These are phyloP conservation scores for Blastocystis sp. DNA, from an alignment of 352 stramenopile genomes.

Conservation along the genomic window DNA sequence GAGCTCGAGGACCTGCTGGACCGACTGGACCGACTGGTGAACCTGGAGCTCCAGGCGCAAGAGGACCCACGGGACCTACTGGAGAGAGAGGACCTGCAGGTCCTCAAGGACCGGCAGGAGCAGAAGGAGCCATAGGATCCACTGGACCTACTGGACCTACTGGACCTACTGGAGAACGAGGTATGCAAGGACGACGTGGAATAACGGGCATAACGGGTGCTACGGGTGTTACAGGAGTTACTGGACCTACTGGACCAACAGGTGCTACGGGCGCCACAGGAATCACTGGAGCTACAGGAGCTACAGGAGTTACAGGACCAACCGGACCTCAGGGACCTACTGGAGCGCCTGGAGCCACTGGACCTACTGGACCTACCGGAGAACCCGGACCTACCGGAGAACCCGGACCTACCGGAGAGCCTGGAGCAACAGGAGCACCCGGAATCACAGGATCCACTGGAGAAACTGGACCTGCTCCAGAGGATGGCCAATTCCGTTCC, in stretches of 20 bases:
- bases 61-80: background rate
- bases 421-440: background rate
- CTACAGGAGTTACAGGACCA: background rate
- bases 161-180: background rate
- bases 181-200: background rate
- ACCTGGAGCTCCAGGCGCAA: background rate
- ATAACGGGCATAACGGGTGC: background rate
- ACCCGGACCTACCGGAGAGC: background rate
- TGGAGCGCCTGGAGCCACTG: background rate
- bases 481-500: background rate
- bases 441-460: slow-evolving; percentile 21
- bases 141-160: background rate
- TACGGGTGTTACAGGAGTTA: background rate
- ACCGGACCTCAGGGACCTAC: background rate
- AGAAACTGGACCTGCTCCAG: background rate
- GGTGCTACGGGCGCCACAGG: background rate
- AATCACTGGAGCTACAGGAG: background rate
- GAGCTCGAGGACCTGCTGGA: background rate
- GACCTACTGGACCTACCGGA: background rate
- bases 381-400: background rate
- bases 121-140: background rate
- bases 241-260: slow-evolving; percentile 14
- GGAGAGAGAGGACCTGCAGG: background rate
- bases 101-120: slow-evolving; percentile 26
- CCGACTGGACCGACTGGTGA: background rate